Base-by-base conservation (phyloP, 176 grass and related monocot species). In the Juncus effusus region DNA sequence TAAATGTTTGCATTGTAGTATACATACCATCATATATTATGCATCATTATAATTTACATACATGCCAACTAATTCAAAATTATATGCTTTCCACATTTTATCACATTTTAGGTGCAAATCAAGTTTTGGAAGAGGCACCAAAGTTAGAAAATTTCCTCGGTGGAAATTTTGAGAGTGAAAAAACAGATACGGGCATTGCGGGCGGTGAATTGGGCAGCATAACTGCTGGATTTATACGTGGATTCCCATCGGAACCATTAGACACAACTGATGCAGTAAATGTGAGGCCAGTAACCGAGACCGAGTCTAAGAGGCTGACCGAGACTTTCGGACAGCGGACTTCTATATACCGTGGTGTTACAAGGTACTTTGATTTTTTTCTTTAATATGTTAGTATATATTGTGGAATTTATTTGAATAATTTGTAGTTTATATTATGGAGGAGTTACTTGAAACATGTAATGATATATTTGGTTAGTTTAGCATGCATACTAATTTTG, bases 301-400 rank as follows among this genome's bases (percentile, higher is more conserved):
- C 54, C 0, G 69, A 83, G 79, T 62, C 76, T 0, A 86, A 13
- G 79, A 72, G 64, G 55, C 52, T 75, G 4, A 16, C 57, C 4
- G 91, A 96, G 50, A 81, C 87, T 10, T 96, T 91, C 42, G 92
- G 92, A 10, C 92, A 91, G 55, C 69, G 92, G 57, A 96, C 87
- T 4, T 96, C 92, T 16, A 89, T 96, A 78, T 96, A 91, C 67
- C 92, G 92, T 0, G 92, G 92, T 19, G 92, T 96, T 53, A 96
- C 92, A 9, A 91, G 85, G 92, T 96, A 83, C 6, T 13, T 28
- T 28, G 19, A 28, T 28, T 28, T 28, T 28, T 28, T 28, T 28
- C 19, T 28, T 28, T 28, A 28, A 28, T 28, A 28, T 28, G 19
- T 28, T 28, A 28, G 19, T 28, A 28, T 28, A 28, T 28, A 28